Conservation (phyloP, 257 asterid genomes). For the Linaria vulgaris region DNA sequence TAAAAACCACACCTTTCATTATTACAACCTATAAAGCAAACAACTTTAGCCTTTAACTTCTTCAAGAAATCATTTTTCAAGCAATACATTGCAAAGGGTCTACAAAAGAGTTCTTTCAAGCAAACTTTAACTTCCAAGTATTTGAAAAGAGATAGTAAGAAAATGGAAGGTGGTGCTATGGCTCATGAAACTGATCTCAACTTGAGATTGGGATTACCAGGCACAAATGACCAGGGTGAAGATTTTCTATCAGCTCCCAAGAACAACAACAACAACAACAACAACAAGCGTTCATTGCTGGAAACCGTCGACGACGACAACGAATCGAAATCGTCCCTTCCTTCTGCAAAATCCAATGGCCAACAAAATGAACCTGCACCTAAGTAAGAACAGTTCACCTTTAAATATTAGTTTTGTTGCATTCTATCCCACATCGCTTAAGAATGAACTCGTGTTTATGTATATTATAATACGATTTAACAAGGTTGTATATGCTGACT, state of each 20-base stretch:
- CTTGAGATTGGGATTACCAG: conserved; percentile 77
- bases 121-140: too few species aligned
- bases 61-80: not conserved
- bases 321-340: conserved; percentile 23
- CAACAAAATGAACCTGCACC: conserved; percentile 46
- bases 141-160: too few species aligned
- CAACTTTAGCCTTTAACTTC: not conserved
- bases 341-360: conserved; percentile 28
- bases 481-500: not conserved
- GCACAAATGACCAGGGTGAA: conserved; percentile 40
- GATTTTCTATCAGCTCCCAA: conserved; percentile 32
- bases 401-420: too few species aligned
- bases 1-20: not conserved
- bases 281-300: conserved; percentile 21
- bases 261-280: conserved; percentile 43
- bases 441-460: too few species aligned
- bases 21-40: not conserved
- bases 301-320: conserved; percentile 35
- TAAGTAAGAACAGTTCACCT: too few species aligned
- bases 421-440: too few species aligned
- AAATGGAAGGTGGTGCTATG: conserved; percentile 35
- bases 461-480: too few species aligned
- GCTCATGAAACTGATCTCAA: conserved; percentile 42
- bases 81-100: not conserved
- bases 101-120: too few species aligned